Base-by-base conservation (phyloP, 208 protist genomes). In the Wallacemonas sp. region DNA sequence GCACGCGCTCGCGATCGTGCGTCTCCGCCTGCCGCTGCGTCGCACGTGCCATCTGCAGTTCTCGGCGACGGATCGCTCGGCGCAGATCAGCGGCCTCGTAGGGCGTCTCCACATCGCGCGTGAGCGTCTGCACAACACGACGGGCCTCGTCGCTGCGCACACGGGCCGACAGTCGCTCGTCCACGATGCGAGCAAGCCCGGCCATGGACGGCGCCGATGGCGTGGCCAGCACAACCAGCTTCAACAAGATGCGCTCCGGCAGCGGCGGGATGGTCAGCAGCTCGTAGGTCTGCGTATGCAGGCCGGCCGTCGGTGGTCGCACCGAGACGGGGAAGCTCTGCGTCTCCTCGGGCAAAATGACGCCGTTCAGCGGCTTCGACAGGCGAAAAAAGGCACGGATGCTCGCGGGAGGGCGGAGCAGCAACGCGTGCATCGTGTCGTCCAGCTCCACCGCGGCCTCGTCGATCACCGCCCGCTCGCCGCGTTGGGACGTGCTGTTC, bases 241-340 rank as follows among this genome's bases (percentile, higher is more conserved):
- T 76, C 14, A 95, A 33, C 28, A 95, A 55, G 29, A 92, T 74
- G 22, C 81, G 87, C 49, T 77, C 50, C 31, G 76, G 70, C n/a
- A 72, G 70, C 25, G 81, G 71, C 4, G 90, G 90, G 16, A 95
- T 74, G 22, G 85, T 93, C 55, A 95, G 83, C n/a, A 95, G 74
- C 62, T 95, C 86, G 48, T 87, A 87, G 18, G 81, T 74, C 63
- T 78, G 72, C 33, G 78, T 74, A 49, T 89, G 88, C 41, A 73
- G 48, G 0, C 90, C 90, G 1, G 76, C 33, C 16, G 54, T 78
- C 2, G 72, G 77, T 0, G 86, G 67, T 32, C 90, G 81, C 23
- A 92, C 72, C 20, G 90, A 81, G 69, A 95, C 93, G 26, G 82
- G 32, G 65, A 95, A 89, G 38, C 64, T 62, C 44, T 62, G 41